Evolutionary conservation across 75 land plant species (phyloP), one percentile per base, ranked within the genome.

Genomic region (Gnetum montanum): DNA sequence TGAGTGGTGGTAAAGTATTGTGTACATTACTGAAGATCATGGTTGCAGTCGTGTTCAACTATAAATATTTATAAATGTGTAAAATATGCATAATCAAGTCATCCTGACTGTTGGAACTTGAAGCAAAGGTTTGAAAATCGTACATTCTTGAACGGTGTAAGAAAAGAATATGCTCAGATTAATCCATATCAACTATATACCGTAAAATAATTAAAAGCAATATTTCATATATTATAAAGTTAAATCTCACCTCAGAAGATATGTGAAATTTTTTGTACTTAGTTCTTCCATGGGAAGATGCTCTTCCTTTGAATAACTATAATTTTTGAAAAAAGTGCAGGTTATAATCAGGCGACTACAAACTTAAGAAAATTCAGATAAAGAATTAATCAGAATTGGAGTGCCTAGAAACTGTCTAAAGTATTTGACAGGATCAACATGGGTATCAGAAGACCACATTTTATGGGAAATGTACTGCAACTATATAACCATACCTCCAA

Each of bases 221-320:
- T 7, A 25, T 10, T 3, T 31, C 35, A 6, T 25, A 46, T 34
- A 16, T 37, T 1, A 49, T n/a, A 49, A 19, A n/a, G n/a, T n/a
- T n/a, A n/a, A 41, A 40, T 56, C 88, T 75, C 45, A 92, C 97
- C 63, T 88, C 31, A 92, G 26, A 10, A 88, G 75, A 70, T 82
- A 88, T 12, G 95, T 89, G 77, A 93, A 93, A 69, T 89, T 93
- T 44, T 70, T 62, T 8, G 19, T 6, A 4, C 18, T 25, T 51
- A 77, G 66, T 46, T 79, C 84, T 7, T 70, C 56, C 18, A 62
- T 34, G 24, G 61, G 35, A 50, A 93, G 70, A 4, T 65, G 78
- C 73, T 93, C 98, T 66, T 84, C 86, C 62, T 93, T 93, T 6
- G 90, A 82, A 57, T 93, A 93, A 57, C 96, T 91, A 83, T 51